Evolutionary conservation across 2,329 filamentous ascomycete species (phyloP).

Genomic region (Biscogniauxia sp.): DNA sequence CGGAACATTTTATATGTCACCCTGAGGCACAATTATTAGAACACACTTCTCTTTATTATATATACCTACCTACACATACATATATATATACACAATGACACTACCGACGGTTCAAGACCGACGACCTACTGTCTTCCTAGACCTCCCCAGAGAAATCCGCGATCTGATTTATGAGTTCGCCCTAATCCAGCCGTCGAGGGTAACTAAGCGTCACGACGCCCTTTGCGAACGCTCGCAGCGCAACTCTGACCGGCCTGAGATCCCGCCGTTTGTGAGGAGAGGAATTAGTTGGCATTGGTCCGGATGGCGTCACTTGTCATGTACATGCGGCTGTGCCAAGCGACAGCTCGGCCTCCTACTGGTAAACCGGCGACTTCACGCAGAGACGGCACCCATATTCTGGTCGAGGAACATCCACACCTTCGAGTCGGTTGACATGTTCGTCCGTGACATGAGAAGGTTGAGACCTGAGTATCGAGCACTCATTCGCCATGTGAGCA

Average conservation of each 20-base stretch:
- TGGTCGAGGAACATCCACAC: not conserved
- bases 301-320: not conserved
- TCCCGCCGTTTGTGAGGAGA: not conserved
- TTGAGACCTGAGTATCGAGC: not conserved
- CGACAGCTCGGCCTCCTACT: not conserved
- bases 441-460: not conserved
- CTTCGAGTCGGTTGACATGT: not conserved
- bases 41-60: not conserved
- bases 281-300: not conserved
- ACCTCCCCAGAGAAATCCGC: not conserved
- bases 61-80: not conserved
- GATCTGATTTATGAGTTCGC: not conserved
- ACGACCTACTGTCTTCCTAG: not conserved
- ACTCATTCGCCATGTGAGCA: not conserved
- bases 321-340: not conserved
- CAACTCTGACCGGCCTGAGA: not conserved
- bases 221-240: not conserved
- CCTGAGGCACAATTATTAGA: not conserved
- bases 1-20: not conserved
- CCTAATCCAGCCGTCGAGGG: not conserved
- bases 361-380: not conserved
- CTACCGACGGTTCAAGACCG: not conserved
- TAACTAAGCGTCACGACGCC: not conserved
- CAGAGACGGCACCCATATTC: not conserved
- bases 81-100: not conserved